phyloP scores from a whole-genome alignment of 768 basidiomycete species.

The Trametes coccinea region DNA sequence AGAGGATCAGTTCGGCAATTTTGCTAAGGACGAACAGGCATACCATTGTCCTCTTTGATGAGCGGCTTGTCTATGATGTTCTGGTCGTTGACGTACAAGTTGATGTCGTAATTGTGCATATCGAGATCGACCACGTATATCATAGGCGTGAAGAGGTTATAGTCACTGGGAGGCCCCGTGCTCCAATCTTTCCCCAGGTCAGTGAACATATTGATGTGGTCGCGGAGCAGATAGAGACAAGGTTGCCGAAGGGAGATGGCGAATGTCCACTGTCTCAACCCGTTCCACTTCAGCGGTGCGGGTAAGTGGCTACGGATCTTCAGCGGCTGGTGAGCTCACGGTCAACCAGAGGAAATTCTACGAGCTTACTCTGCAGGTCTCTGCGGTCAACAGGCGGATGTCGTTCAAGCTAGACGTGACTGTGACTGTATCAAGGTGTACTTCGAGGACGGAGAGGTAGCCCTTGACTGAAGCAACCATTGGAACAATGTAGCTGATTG shows the following conservation, averaged over 20 bases:
- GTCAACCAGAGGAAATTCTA: slow-evolving; percentile 1
- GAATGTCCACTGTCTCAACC: slow-evolving; percentile 75
- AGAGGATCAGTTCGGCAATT: slow-evolving; percentile 1
- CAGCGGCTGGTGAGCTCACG: neutral
- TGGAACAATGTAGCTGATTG: slow-evolving; percentile 81
- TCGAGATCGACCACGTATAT: slow-evolving; percentile 70
- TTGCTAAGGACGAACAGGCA: slow-evolving; percentile 13
- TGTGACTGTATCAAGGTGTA: slow-evolving; percentile 77
- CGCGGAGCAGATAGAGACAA: slow-evolving; percentile 76
- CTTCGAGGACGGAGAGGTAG: slow-evolving; percentile 76
- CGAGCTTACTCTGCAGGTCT: slow-evolving; percentile 70
- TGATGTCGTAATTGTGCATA: slow-evolving; percentile 74
- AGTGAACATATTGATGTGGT: slow-evolving; percentile 92
- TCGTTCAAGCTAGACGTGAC: slow-evolving; percentile 89
- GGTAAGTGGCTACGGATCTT: slow-evolving; percentile 77
- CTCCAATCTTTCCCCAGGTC: slow-evolving; percentile 94
- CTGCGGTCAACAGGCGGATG: slow-evolving; percentile 71
- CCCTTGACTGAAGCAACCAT: slow-evolving; percentile 74
- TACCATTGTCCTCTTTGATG: slow-evolving; percentile 83
- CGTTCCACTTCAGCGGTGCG: slow-evolving; percentile 81
- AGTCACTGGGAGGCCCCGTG: slow-evolving; percentile 78
- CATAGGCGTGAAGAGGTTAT: slow-evolving; percentile 82
- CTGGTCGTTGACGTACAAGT: slow-evolving; percentile 89
- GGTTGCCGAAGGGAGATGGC: slow-evolving; percentile 72
- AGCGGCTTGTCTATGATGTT: slow-evolving; percentile 94